Evolutionary conservation across 768 basidiomycete species (phyloP), one percentile per base, ranked within the genome.

Genomic region (Lactarius pseudohatsudake): DNA sequence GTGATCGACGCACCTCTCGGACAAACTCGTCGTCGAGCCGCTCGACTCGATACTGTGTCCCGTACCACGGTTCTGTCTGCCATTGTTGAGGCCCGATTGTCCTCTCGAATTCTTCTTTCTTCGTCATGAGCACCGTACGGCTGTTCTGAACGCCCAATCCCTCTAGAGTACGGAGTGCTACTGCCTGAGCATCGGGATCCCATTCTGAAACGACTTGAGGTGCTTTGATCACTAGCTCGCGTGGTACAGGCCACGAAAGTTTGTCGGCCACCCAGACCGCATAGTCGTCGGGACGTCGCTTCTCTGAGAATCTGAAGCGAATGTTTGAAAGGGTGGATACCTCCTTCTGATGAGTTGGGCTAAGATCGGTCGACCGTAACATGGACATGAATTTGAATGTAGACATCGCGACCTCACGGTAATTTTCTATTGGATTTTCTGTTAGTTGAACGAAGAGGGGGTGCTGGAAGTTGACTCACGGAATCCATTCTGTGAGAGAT

Each of bases 11-110:
- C 65, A 85, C 86, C 81, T 84, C 75, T 72, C 79, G 75, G 43
- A 91, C 68, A 72, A 96, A 88, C 30, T 84, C 80, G 36, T 82
- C 77, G 59, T 88, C 85, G 74, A 91, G 85, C 60, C 79, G 81
- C 70, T 91, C 84, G n/a, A 96, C 85, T 41, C 80, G 80, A 76
- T 96, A 98, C 68, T 86, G 83, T 2, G 97, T 98, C 5, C 90
- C 93, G 76, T 99, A 99, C 86, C 94, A 94, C 53, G 89, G 88
- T 77, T 98, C 97, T 54, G 83, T 85, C 69, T 83, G 73, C 92
- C 92, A 94, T 16, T 72, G 65, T 11, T 76, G 71, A 43, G 77
- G 75, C 16, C 79, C 78, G 30, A 77, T 75, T 62, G 90, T 79
- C 47, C 87, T 79, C 61, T 80, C 81, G 54, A 81, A 80, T 36